Evolutionary conservation across 139 green algal species (phyloP).

Genomic region (Chlorella vulgaris): DNA sequence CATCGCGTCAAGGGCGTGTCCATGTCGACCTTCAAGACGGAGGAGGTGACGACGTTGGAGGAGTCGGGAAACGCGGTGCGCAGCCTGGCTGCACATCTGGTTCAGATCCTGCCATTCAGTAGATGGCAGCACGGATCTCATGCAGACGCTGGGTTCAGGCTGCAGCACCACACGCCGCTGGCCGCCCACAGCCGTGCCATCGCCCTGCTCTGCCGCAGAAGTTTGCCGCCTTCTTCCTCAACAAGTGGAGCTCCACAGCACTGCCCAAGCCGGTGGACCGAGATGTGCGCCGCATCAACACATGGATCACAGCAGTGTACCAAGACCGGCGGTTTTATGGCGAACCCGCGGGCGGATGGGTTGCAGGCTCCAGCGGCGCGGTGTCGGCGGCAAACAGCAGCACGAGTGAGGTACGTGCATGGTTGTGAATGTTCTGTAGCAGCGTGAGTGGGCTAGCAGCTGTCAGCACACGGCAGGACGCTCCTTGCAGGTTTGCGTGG

Average conservation of each 20-base stretch:
- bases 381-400: constrained; percentile 9
- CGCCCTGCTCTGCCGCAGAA: constrained; percentile 8
- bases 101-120: no score
- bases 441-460: no score
- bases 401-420: constrained; percentile 1
- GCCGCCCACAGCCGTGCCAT: background rate
- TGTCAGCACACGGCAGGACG: no score
- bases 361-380: background rate
- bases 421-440: no score
- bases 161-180: no score
- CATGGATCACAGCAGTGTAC: constrained; percentile 50
- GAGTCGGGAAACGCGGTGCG: constrained; percentile 75
- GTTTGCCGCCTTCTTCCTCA: constrained; percentile 40
- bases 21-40: constrained; percentile 76
- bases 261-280: constrained; percentile 49
- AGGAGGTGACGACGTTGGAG: constrained; percentile 72
- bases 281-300: constrained; percentile 30
- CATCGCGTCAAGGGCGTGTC: constrained; percentile 84
- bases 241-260: constrained; percentile 47
- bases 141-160: no score
- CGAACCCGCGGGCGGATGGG: constrained; percentile 5
- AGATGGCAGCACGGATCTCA: no score
- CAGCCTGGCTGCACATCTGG: background rate
- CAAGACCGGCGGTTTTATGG: constrained; percentile 12
- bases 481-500: no score